These are phyloP conservation scores for Capillidium heterosporum DNA, from an alignment of 371 early-diverging fungal species.

Conservation along the genomic window DNA sequence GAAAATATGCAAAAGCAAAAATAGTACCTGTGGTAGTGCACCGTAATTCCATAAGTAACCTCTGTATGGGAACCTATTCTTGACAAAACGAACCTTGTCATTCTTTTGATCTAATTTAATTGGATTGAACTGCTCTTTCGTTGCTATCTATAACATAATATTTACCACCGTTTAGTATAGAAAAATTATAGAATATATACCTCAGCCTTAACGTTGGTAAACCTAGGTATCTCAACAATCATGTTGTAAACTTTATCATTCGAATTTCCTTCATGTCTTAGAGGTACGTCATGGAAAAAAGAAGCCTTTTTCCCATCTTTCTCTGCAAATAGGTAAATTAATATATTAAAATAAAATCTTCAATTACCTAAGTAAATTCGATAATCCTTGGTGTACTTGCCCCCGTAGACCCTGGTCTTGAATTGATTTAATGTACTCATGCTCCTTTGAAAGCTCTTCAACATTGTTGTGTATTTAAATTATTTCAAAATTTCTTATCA, in stretches of 20 bases:
- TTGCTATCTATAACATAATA: conserved; percentile 57
- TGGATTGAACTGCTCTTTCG: conserved; percentile 87
- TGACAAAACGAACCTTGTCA: conserved; percentile 93
- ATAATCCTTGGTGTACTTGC: conserved; percentile 57
- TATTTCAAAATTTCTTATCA: too few species aligned
- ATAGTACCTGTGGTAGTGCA: conserved; percentile 75
- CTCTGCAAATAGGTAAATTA: conserved; percentile 15
- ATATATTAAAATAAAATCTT: conserved; percentile 1
- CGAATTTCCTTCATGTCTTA: conserved; percentile 48
- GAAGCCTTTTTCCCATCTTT: conserved; percentile 60
- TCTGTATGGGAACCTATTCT: conserved; percentile 98
- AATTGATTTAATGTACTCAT: too few species aligned
- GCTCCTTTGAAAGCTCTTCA: too few species aligned
- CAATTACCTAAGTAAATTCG: conserved; percentile 61
- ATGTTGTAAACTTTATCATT: conserved; percentile 81
- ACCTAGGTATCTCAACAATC: conserved; percentile 98
- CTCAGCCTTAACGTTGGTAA: conserved; percentile 99
- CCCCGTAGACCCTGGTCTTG: too few species aligned
- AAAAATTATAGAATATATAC: conserved; percentile 24
- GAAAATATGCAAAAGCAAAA: background rate
- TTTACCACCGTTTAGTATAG: too few species aligned
- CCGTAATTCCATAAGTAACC: conserved; percentile 99
- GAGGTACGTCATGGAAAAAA: conserved; percentile 98
- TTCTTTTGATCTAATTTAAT: conserved; percentile 99
- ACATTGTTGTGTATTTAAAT: too few species aligned